Evolutionary conservation across 192 early-diverging fungal species (phyloP).

Genomic region (Coemansia sp.): DNA sequence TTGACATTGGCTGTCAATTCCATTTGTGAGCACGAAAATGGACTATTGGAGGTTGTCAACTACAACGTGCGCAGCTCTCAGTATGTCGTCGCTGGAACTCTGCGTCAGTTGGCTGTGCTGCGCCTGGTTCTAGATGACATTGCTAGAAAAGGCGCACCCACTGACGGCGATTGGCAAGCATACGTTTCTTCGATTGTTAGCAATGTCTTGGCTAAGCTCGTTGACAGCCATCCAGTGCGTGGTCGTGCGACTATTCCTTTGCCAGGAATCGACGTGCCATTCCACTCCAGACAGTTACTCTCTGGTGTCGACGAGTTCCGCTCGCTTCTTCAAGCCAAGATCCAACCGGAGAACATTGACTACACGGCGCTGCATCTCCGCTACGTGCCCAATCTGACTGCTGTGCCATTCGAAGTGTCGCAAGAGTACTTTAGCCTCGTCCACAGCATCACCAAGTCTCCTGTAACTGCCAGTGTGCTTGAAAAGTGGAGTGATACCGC

Average conservation of each 20-base stretch:
- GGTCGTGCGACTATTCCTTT: conserved; percentile 89
- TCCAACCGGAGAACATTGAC: conserved; percentile 69
- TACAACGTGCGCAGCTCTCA: conserved; percentile 93
- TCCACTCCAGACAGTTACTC: conserved; percentile 81
- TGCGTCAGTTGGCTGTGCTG: conserved; percentile 71
- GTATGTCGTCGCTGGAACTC: conserved; percentile 86
- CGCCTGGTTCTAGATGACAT: conserved; percentile 80
- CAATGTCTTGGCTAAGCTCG: conserved; percentile 60
- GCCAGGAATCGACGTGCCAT: conserved; percentile 89
- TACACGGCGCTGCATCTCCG: conserved; percentile 63
- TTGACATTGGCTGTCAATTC: conserved; percentile 63
- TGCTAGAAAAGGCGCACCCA: conserved; percentile 58
- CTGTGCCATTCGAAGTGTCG: conserved; percentile 77
- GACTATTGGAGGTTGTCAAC: conserved; percentile 89
- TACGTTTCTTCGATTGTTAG: conserved; percentile 72
- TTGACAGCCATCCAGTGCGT: conserved; percentile 65
- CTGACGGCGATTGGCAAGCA: conserved; percentile 81
- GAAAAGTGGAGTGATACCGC: conserved; percentile 58
- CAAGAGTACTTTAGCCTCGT: conserved; percentile 76
- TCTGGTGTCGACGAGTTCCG: conserved; percentile 84
- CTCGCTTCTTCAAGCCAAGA: conserved; percentile 72
- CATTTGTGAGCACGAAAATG: conserved; percentile 69
- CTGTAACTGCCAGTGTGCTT: conserved; percentile 66
- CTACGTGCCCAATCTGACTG: conserved; percentile 96
- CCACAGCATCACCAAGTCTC: conserved; percentile 66